These are phyloP conservation scores for Aspergillus sparsus DNA, from an alignment of 495 filamentous ascomycete species.

Conservation along the genomic window DNA sequence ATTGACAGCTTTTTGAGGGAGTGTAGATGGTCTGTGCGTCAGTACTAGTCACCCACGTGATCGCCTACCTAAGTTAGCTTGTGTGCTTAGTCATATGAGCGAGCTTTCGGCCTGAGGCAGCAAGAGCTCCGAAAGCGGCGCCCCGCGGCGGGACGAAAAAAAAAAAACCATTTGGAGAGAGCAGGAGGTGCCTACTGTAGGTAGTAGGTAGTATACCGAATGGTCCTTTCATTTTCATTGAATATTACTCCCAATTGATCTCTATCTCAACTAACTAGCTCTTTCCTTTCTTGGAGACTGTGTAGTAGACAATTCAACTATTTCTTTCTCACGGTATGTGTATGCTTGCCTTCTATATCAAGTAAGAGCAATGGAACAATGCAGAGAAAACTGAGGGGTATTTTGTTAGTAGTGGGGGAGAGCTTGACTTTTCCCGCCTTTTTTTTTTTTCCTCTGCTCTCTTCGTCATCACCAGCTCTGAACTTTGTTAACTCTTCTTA, in stretches of 20 bases:
- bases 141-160: conserved; percentile 13
- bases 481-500: conserved; percentile 9
- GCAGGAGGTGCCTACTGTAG: no score
- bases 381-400: conserved; percentile 19
- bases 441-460: conserved; percentile 17
- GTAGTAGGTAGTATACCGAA: background rate
- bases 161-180: background rate
- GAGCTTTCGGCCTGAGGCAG: conserved; percentile 1
- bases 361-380: background rate
- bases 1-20: conserved; percentile 22
- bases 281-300: conserved; percentile 5
- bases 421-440: conserved; percentile 15
- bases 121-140: conserved; percentile 21
- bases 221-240: background rate
- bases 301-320: no score
- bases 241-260: no score
- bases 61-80: background rate
- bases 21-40: conserved; percentile 24
- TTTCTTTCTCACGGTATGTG: conserved; percentile 5
- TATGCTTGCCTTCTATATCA: background rate
- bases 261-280: background rate
- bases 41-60: background rate
- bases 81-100: conserved; percentile 3
- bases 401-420: conserved; percentile 16
- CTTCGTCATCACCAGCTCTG: conserved; percentile 17